Evolutionary conservation across 805 yeast genomes (phyloP), one percentile per base, ranked within the genome.

Genomic region (Saccharomycopsis schoenii): DNA sequence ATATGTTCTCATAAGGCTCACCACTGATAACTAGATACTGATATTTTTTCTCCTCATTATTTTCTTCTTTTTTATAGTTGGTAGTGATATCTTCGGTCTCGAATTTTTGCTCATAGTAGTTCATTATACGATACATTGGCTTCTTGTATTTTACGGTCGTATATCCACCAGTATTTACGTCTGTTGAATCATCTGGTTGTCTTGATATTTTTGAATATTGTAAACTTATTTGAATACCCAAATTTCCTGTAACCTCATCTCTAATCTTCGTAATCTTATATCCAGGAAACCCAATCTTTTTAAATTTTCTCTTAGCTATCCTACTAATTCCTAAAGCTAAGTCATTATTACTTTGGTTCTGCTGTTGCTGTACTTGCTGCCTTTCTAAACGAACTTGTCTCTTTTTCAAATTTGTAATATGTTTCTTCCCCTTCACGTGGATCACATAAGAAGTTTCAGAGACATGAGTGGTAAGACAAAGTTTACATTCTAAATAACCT

Each of bases 1-100:
- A 88, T 10, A 90, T 76, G 62, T 85, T 89, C 63, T 90, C 93
- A 71, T 89, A 94, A 1, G 97, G 97, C 70, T 90, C 97, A 2
- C 86, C 94, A n/a, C 91, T 84, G 0, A 92, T 73, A 11, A 92
- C 84, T 65, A 94, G 67, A 69, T 85, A 92, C 72, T 88, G 96
- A 71, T 70, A 83, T 10, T 76, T 74, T 47, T 75, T 72, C 10
- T 36, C 42, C 11, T 43, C 34, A 6, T 8, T 4, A 8, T 24
- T 17, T 10, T 41, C 63, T 8, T 41, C 55, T 11, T 56, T 56
- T 4, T 34, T 41, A 11, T 41, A 50, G 58, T 76, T 74, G 6
- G 3, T 29, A 29, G 6, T 29, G 6, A 6, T 6, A 0, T 77
- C 75, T 39, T 79, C 74, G 58, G 82, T 82, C 67, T 80, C 82